Evolutionary conservation across 176 grass and related monocot species (phyloP), one percentile per base, ranked within the genome.

Genomic region (Rhynchospora pubera): DNA sequence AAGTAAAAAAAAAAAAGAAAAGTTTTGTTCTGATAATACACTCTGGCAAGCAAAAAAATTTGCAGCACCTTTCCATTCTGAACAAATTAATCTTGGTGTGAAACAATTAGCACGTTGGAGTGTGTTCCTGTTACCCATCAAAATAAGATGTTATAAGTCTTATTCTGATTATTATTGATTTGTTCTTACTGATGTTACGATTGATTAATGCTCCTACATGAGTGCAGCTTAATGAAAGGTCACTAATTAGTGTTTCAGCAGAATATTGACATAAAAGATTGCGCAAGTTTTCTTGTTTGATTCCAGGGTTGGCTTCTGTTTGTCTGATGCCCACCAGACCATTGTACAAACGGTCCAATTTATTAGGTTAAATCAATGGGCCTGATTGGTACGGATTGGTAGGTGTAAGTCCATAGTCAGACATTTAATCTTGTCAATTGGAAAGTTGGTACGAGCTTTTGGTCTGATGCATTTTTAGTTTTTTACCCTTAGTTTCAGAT

Each of bases 41-140:
- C 21, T 82, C 61, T 45, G n/a, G 72, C 72, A 77, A 56, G 72
- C 72, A 32, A 53, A 74, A n/a, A n/a, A 77, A 50, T 77, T 77
- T 77, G 16, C 44, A 50, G 16, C 44, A 72, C n/a, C n/a, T 72
- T 50, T 56, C 13, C 26, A 32, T 56, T 28, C 13, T 8, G 14
- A 77, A 55, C 72, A 77, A 77, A 77, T 56, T 77, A 28, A 55
- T 53, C 32, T 56, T 77, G 72, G 51, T 71, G 42, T 77, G 72
- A 56, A 56, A 77, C 13, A 55, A 56, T 77, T 56, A 13, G 26
- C 72, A 77, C 9, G 48, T 77, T 75, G 21, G 12, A 75, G 24
- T 77, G 50, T 10, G 50, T 16, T 53, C 24, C 6, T 76, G 69
- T 55, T 56, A 56, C 13, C 13, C 72, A 9, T 77, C 72, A 34